These are phyloP conservation scores for Penicillium crustosum DNA, from an alignment of 2,329 filamentous ascomycete species.

Conservation along the genomic window DNA sequence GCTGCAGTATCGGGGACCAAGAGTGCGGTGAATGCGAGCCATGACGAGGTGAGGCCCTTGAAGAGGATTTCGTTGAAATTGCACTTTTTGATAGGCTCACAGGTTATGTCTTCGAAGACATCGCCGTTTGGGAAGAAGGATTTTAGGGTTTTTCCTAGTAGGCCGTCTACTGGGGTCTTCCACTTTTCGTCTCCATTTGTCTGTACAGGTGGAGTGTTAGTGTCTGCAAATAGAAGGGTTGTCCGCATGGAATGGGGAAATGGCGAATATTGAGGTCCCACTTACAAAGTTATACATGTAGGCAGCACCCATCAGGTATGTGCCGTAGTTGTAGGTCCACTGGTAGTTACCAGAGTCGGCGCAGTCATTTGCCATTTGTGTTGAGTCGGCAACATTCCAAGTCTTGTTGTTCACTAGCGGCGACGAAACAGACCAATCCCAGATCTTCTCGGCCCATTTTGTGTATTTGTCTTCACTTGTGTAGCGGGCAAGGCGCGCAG, in stretches of 20 bases:
- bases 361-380: constrained; percentile 55
- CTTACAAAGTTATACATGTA: constrained; percentile 66
- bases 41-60: constrained; percentile 68
- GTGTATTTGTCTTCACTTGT: constrained; percentile 66
- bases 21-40: constrained; percentile 61
- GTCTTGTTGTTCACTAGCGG: constrained; percentile 59
- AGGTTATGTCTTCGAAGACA: constrained; percentile 56
- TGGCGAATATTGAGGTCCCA: background rate
- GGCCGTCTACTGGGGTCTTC: constrained; percentile 56
- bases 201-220: constrained; percentile 7
- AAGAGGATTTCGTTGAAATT: constrained; percentile 57
- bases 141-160: constrained; percentile 51
- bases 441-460: constrained; percentile 61
- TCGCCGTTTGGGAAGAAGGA: constrained; percentile 52
- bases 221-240: background rate
- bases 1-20: constrained; percentile 61
- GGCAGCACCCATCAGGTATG: constrained; percentile 60
- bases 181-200: constrained; percentile 56
- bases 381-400: constrained; percentile 66
- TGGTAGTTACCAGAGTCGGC: constrained; percentile 61
- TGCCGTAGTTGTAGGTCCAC: constrained; percentile 67
- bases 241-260: too few relatives aligned
- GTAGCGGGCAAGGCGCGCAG: constrained; percentile 68
- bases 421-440: constrained; percentile 59
- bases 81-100: constrained; percentile 61